Evolutionary conservation across 805 yeast genomes (phyloP), one percentile per base, ranked within the genome.

Genomic region (Huiozyma sinensis): DNA sequence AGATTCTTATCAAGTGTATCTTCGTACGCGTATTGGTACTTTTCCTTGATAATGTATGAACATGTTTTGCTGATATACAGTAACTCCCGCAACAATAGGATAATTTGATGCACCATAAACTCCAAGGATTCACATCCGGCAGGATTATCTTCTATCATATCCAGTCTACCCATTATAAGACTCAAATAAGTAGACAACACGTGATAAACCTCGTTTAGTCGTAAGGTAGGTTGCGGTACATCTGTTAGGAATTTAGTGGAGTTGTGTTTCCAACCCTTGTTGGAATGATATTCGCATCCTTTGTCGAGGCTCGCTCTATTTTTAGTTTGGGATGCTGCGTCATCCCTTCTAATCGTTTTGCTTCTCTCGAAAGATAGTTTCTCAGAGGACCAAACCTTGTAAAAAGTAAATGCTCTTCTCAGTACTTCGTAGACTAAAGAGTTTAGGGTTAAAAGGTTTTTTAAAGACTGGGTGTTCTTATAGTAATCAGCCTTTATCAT

Each of bases 401-500:
- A 70, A 55, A 83, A 84, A 0, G 72, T 65, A 8, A 79, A 69
- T 2, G 88, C 78, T 50, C 81, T 77, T 48, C 79, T 71, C 6
- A 81, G 57, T 3, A 84, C 85, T 56, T 81, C 84, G 52, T 75
- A 78, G 1, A 81, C 74, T 70, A 83, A 67, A 37, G 77, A 56
- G 36, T 80, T 79, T 47, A 84, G 63, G 5, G 76, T 75, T 50
- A 77, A 81, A 46, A 84, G 71, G 51, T 81, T 79, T 33, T 70
- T 67, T 28, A 67, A 65, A 42, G 72, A 75, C 28, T 77, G 68
- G 0, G 88, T 79, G 38, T 81, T 78, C 55, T 80, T 77, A 54
- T 76, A 82, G 35, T 81, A 83, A 49, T 81, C 83, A 1, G 90
- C 89, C 54, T 81, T 82, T 34, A 77, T 71, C 79, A 83, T 80